A percentile compares a stretch with the other conserved stretches of the same genome.
Evolutionary conservation across 129 eudicot genomes (phyloP).

Genomic region (Centella asiatica): DNA sequence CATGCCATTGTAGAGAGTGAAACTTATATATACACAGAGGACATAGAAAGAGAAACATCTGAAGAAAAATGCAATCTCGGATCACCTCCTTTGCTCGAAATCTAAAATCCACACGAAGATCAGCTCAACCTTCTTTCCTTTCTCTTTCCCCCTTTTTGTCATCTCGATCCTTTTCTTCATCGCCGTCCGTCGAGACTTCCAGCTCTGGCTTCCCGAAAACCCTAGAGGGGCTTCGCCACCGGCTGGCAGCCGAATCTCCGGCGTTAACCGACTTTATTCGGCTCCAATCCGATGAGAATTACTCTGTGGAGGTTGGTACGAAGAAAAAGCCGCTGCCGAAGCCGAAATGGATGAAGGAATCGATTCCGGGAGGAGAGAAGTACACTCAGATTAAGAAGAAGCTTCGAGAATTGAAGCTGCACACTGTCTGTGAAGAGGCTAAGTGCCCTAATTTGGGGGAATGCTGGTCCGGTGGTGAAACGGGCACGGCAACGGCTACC

Average conservation of each 20-base stretch:
- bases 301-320: conserved; percentile 92
- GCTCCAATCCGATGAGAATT: conserved; percentile 36
- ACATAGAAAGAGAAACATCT: neutral
- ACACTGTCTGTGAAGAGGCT: conserved; percentile 95
- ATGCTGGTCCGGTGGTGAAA: conserved; percentile 98
- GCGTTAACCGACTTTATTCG: conserved; percentile 44
- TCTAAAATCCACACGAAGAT: conserved; percentile 18
- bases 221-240: conserved; percentile 72
- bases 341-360: conserved; percentile 97
- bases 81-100: conserved; percentile 31
- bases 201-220: conserved; percentile 36
- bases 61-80: conserved; percentile 32
- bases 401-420: conserved; percentile 66
- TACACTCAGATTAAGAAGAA: conserved; percentile 74
- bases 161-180: conserved; percentile 29
- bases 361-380: conserved; percentile 84
- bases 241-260: conserved; percentile 71
- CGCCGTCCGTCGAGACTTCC: conserved; percentile 4
- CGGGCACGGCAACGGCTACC: conserved; percentile 98
- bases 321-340: conserved; percentile 90
- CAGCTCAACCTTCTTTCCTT: conserved; percentile 18
- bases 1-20: neutral
- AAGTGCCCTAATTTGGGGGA: conserved; percentile 95
- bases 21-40: neutral
- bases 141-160: conserved; percentile 22